Conservation (phyloP, 2,329 filamentous ascomycete genomes). For the Cercospora sojina region DNA sequence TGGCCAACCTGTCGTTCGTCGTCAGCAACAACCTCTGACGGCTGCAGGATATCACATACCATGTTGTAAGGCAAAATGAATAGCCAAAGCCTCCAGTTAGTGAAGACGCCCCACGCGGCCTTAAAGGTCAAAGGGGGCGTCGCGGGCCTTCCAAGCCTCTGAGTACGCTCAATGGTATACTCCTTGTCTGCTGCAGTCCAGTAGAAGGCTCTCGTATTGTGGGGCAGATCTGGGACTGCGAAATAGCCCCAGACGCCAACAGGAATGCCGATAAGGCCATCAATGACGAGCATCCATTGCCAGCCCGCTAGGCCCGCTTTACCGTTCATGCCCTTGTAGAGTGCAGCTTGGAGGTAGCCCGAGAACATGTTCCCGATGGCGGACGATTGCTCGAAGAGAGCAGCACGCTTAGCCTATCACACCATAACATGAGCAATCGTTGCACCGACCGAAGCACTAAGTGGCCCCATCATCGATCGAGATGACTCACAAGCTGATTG, state of each 20-base stretch:
- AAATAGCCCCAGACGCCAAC: slow-evolving; percentile 53
- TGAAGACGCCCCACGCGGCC: slow-evolving; percentile 9
- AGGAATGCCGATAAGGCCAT: slow-evolving; percentile 55
- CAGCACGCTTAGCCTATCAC: slow-evolving; percentile 44
- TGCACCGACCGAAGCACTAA: background rate
- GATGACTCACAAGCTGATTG: background rate
- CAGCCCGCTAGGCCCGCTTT: background rate
- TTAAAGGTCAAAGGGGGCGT: slow-evolving; percentile 15
- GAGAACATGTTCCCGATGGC: slow-evolving; percentile 49
- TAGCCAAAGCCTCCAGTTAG: slow-evolving; percentile 20
- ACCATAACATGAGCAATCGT: background rate
- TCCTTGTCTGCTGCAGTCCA: slow-evolving; percentile 33
- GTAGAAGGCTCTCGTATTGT: slow-evolving; percentile 52
- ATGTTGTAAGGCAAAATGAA: slow-evolving; percentile 16
- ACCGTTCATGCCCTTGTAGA: slow-evolving; percentile 50
- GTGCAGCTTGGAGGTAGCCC: slow-evolving; percentile 56
- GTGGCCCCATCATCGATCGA: background rate
- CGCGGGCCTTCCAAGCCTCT: slow-evolving; percentile 9
- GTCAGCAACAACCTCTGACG: background rate
- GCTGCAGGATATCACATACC: background rate
- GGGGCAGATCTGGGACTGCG: slow-evolving; percentile 51
- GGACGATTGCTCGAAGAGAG: slow-evolving; percentile 52
- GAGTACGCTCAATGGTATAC: slow-evolving; percentile 16
- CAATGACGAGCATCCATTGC: slow-evolving; percentile 50
- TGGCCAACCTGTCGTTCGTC: background rate